A percentile compares a stretch with the other conserved stretches of the same genome.
These are phyloP conservation scores for Phytopythium kandeliae DNA, from an alignment of 352 stramenopile genomes.

Conservation along the genomic window DNA sequence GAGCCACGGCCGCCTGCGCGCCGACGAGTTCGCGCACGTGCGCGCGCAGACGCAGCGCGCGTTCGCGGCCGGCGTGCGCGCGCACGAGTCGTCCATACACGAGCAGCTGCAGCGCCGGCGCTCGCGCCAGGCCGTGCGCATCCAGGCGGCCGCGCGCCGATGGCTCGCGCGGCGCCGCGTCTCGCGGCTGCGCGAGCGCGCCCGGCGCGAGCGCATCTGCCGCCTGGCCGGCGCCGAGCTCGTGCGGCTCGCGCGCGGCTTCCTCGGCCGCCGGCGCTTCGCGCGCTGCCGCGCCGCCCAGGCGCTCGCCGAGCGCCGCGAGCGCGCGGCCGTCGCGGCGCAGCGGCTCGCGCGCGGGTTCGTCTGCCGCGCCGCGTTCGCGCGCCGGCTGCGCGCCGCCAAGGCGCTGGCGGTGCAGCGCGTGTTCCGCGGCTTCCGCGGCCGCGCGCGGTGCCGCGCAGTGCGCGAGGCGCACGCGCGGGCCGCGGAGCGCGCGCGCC, in stretches of 20 bases:
- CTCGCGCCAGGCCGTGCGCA: conserved; percentile 33
- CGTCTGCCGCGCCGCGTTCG: conserved; percentile 42
- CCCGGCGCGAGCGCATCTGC: conserved; percentile 36
- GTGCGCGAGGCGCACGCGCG: conserved; percentile 36
- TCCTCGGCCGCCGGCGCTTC: conserved; percentile 53
- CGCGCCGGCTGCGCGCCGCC: conserved; percentile 26
- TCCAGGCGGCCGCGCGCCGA: conserved; percentile 53
- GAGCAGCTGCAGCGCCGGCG: conserved; percentile 41
- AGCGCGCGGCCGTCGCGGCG: conserved; percentile 34
- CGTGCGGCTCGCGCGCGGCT: conserved; percentile 52
- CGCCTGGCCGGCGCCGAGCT: conserved; percentile 54
- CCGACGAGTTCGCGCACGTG: conserved; percentile 44
- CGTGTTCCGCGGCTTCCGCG: conserved; percentile 64
- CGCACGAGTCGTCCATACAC: conserved; percentile 45
- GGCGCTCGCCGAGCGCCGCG: conserved; percentile 12
- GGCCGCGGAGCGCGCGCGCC: conserved; percentile 25
- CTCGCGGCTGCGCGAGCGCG: conserved; percentile 19
- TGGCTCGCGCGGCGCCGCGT: conserved; percentile 40
- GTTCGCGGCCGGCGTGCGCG: conserved; percentile 15
- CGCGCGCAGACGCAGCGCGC: conserved; percentile 21
- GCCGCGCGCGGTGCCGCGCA: conserved; percentile 27
- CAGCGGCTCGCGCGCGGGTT: conserved; percentile 72
- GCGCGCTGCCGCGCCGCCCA: conserved; percentile 13
- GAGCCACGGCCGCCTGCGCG: conserved; percentile 25
- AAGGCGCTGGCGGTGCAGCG: conserved; percentile 57